Percentiles rank a stretch among this genome's conserved stretches.
Evolutionary conservation across 176 grass and related monocot species (phyloP).

Genomic region (Tuctoria greenei): DNA sequence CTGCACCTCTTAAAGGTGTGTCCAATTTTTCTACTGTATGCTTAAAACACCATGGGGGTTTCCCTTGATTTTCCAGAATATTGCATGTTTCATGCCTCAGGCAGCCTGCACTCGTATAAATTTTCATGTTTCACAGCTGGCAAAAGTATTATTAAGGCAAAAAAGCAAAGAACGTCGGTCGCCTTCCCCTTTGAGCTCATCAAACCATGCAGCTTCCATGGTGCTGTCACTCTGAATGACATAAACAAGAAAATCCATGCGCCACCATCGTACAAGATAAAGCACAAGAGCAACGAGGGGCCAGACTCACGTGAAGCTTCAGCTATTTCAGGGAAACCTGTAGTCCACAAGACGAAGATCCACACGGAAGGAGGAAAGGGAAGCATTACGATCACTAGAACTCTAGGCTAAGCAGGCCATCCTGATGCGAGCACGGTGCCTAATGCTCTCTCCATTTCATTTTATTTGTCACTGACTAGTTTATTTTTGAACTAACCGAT

Average conservation of each 20-base stretch:
- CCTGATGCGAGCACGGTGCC: background rate
- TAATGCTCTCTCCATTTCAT: no score
- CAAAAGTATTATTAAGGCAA: constrained; percentile 55
- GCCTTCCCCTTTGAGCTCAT: constrained; percentile 85
- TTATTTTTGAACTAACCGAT: no score
- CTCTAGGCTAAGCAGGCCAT: constrained; percentile 46
- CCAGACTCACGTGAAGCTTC: constrained; percentile 40
- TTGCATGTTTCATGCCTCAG: background rate
- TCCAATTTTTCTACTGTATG: background rate
- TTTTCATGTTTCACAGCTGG: constrained; percentile 32
- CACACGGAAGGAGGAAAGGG: constrained; percentile 80
- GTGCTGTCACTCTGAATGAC: constrained; percentile 63
- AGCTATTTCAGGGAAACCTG: constrained; percentile 80
- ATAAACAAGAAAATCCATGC: constrained; percentile 77
- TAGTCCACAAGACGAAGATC: constrained; percentile 83
- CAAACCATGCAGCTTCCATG: constrained; percentile 67
- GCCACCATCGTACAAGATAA: constrained; percentile 62
- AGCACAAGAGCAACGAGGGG: constrained; percentile 55
- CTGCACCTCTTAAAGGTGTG: constrained; percentile 51
- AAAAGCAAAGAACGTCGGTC: constrained; percentile 53
- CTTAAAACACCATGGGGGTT: constrained; percentile 25
- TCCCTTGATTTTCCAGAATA: background rate
- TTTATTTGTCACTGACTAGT: no score
- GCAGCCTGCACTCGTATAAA: background rate
- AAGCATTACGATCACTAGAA: constrained; percentile 89